Conservation (phyloP, 371 early-diverging fungal genomes). For the Mortierella sp. region DNA sequence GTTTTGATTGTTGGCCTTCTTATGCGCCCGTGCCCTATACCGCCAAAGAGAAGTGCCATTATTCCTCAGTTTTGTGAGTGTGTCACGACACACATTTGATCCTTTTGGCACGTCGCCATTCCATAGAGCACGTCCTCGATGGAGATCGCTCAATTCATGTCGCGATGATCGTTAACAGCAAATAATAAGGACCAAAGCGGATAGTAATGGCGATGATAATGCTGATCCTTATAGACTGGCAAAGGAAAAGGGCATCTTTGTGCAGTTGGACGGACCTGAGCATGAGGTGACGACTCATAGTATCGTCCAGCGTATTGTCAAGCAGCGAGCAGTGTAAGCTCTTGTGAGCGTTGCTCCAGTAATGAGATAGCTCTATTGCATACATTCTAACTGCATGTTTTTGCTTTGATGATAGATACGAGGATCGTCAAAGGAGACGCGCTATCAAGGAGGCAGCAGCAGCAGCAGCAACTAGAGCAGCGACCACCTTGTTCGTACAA, state of each 20-base stretch:
- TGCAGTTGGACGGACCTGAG: slow-evolving; percentile 79
- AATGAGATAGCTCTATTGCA: too few relatives aligned
- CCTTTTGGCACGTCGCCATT: slow-evolving; percentile 87
- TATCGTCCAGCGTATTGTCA: slow-evolving; percentile 90
- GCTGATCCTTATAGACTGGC: slow-evolving; percentile 86
- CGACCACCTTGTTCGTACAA: neutral
- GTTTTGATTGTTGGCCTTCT: too few relatives aligned
- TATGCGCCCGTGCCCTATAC: too few relatives aligned
- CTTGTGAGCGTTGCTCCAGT: neutral
- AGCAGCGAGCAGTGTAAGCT: slow-evolving; percentile 75
- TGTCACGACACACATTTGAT: too few relatives aligned
- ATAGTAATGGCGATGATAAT: slow-evolving; percentile 63
- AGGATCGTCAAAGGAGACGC: slow-evolving; percentile 82
- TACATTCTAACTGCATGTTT: too few relatives aligned
- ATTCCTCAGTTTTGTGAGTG: too few relatives aligned
- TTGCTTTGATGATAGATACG: slow-evolving; percentile 26
- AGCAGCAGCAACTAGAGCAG: neutral
- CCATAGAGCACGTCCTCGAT: slow-evolving; percentile 85
- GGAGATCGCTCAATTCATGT: slow-evolving; percentile 83
- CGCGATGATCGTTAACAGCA: slow-evolving; percentile 56
- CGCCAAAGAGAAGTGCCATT: too few relatives aligned
- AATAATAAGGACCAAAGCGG: slow-evolving; percentile 63
- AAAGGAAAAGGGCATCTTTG: slow-evolving; percentile 79
- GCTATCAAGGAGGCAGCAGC: slow-evolving; percentile 64
- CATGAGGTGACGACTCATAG: slow-evolving; percentile 84